Evolutionary conservation across 257 asterid genomes (phyloP), one percentile per base, ranked within the genome.

Genomic region (Solanum chilense): DNA sequence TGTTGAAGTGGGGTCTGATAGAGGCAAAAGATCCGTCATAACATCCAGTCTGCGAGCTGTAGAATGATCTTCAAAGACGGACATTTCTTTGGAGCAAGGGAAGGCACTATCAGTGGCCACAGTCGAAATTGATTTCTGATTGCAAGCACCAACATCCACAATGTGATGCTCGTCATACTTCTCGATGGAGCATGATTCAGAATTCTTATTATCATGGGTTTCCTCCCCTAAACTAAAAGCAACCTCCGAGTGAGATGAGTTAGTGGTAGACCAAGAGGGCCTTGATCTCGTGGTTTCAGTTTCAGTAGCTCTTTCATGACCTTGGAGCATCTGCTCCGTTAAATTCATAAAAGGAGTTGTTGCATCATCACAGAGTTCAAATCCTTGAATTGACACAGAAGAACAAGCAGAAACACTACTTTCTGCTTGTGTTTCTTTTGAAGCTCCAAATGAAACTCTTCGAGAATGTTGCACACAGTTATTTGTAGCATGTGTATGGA

Each of bases 341-440:
- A 92, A 83, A 80, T 77, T 80, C 56, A 88, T 83, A 77, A 91
- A 89, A 58, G 95, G 94, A 52, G 95, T 88, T 11, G 90, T 71
- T 7, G 92, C 93, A 86, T 80, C 85, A 12, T 93, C 97, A 90
- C 91, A 91, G 86, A 95, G 90, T 88, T 94, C 99, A 75, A 92
- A 93, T 87, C 93, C 95, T 91, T 95, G 98, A 85, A 94, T 87
- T 44, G 98, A 93, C 82, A 95, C 93, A 3, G 96, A 93, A 88
- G 98, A 93, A 71, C 96, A 94, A 37, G 95, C 97, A 21, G 98
- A 95, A 87, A 94, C 91, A 91, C 94, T 91, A 92, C 96, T 93
- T 27, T 94, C 95, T 37, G 94, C 88, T 29, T 92, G 93, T 85
- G 84, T 80, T 88, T 93, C 94, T 88, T 91, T 92, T n/a, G 94